Evolutionary conservation across 2,329 filamentous ascomycete species (phyloP), one percentile per base, ranked within the genome.

Genomic region (Onygenales sp.): DNA sequence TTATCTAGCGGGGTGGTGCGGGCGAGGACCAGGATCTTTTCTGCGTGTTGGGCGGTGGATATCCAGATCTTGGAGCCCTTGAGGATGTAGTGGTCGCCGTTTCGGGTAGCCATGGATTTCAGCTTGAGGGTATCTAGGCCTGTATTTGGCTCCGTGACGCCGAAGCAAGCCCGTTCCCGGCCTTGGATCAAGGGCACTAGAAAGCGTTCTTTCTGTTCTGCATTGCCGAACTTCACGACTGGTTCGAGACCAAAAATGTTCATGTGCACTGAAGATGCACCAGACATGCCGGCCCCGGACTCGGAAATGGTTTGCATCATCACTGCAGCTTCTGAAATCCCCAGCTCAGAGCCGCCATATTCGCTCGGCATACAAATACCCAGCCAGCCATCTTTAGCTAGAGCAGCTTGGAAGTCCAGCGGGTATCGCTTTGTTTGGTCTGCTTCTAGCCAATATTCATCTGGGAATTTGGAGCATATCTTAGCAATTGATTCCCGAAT

Each of bases 41-140:
- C 63, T 0, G 73, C 72, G 4, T 67, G 63, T 52, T 76, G 71
- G 1, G 72, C 73, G 3, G 73, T 74, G 1, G 70, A 74, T 3
- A 95, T 95, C 90, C 90, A 95, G 0, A 90, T 94, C 77, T 95
- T 95, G 48, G 86, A 76, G 2, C 90, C 90, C 45, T 84, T 88
- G 34, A 95, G 72, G 46, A 84, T 80, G 62, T 85, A 87, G 68
- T 89, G 88, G 46, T 70, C 63, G 0, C 67, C 66, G n/a, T 68
- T 61, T 2, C 88, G 88, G 4, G 86, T 89, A 76, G 95, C 89
- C 88, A 95, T 91, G 39, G 86, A 87, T 52, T 72, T 67, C 17
- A 75, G 53, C 34, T 68, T 69, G 11, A 89, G 89, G 4, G 90
- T 90, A 66, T 95, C 90, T 54, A 87, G 93, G 54, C 90, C 90